Conservation (phyloP, 2,329 filamentous ascomycete genomes). For the Exophiala dermatitidis region DNA sequence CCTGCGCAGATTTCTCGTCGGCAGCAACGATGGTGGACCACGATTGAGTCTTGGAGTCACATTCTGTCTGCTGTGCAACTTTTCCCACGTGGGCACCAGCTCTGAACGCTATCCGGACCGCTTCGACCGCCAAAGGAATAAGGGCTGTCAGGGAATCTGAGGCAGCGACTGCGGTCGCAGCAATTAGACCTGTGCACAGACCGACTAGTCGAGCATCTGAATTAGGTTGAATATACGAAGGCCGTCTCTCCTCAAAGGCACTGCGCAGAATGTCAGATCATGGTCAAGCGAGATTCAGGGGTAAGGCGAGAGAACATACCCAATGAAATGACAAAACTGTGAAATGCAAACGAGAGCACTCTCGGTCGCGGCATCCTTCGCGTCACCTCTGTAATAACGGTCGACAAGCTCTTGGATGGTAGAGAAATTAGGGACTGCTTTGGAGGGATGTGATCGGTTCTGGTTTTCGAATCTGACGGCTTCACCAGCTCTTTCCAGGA, state of each 20-base stretch:
- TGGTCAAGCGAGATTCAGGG: not conserved
- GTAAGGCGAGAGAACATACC: constrained; percentile 30
- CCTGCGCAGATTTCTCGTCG: constrained; percentile 27
- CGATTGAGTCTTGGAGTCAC: constrained; percentile 29
- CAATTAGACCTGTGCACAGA: constrained; percentile 39
- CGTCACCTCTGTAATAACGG: constrained; percentile 27
- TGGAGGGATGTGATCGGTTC: constrained; percentile 25
- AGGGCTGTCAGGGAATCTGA: constrained; percentile 38
- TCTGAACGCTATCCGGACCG: constrained; percentile 39
- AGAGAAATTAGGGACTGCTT: constrained; percentile 28
- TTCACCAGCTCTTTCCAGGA: constrained; percentile 39
- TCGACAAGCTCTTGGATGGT: constrained; percentile 29
- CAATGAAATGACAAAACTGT: constrained; percentile 39
- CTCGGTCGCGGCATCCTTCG: constrained; percentile 36
- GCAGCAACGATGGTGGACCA: constrained; percentile 40
- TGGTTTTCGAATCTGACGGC: constrained; percentile 38
- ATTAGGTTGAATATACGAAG: constrained; percentile 35
- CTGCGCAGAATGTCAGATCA: constrained; percentile 28
- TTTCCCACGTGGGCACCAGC: constrained; percentile 38
- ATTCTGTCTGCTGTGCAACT: constrained; percentile 35
- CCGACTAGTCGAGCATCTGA: constrained; percentile 35
- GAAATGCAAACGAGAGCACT: constrained; percentile 40
- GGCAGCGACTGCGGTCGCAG: constrained; percentile 36
- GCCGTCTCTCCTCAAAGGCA: constrained; percentile 38
- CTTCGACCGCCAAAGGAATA: constrained; percentile 37